A percentile compares a stretch with the other conserved stretches of the same genome.
phyloP scores from a whole-genome alignment of 805 yeast species.

The Candida manassasensis region DNA sequence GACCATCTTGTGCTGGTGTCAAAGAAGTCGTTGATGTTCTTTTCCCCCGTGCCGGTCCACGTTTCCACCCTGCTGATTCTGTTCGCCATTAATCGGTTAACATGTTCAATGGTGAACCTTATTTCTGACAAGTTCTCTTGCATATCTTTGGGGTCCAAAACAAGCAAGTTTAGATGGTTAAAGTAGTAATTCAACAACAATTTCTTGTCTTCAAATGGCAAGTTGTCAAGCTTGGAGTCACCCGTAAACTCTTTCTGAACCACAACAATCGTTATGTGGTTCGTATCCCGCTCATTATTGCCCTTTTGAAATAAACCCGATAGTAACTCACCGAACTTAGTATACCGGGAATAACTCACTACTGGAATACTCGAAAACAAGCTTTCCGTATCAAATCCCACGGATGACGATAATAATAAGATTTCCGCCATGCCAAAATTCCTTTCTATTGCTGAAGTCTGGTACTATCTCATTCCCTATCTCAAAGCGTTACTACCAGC shows the following conservation, averaged over 20 bases:
- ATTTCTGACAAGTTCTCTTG: constrained; percentile 2
- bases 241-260: constrained; percentile 5
- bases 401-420: constrained; percentile 1
- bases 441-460: background rate
- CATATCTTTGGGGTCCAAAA: constrained; percentile 11
- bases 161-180: constrained; percentile 32
- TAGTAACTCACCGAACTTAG: constrained; percentile 15
- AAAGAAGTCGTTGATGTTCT: constrained; percentile 8
- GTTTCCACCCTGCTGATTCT: constrained; percentile 37
- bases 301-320: constrained; percentile 25
- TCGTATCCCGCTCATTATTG: constrained; percentile 30
- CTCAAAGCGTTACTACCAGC: no score
- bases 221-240: constrained; percentile 17
- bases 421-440: background rate
- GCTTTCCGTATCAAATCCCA: background rate
- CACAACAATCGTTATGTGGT: constrained; percentile 28
- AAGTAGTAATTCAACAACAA: constrained; percentile 33
- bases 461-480: background rate
- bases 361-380: background rate
- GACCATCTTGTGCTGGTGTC: constrained; percentile 2
- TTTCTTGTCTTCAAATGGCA: constrained; percentile 23
- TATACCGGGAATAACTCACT: constrained; percentile 1
- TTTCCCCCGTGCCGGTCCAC: constrained; percentile 38
- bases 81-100: constrained; percentile 21
- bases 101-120: constrained; percentile 13